phyloP scores from a whole-genome alignment of 352 stramenopile genomes.

The Peronospora belbahrii region DNA sequence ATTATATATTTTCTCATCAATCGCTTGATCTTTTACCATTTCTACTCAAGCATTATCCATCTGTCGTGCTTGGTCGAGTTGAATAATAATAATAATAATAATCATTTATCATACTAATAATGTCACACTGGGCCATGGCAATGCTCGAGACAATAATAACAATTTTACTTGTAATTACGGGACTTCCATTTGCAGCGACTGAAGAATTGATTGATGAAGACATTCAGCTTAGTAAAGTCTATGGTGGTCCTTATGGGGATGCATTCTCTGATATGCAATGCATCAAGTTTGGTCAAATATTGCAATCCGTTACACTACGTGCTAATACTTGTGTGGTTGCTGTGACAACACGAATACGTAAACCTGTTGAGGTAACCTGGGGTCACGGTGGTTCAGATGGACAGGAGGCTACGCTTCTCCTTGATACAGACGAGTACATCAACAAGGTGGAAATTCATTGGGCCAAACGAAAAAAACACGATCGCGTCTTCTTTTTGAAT shows the following conservation, averaged over 20 bases:
- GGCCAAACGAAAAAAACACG: conserved; percentile 3
- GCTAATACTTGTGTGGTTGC: conserved; percentile 5
- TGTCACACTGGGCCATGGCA: background rate
- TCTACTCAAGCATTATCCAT: too few species aligned
- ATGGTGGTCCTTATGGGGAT: conserved; percentile 5
- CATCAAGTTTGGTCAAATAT: conserved; percentile 11
- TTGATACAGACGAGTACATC: conserved; percentile 13
- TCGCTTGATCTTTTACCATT: too few species aligned
- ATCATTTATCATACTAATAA: too few species aligned
- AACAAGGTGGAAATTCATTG: conserved; percentile 22
- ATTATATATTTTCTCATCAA: too few species aligned
- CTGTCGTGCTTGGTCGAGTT: too few species aligned
- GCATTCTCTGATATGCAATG: conserved; percentile 19
- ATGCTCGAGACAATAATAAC: background rate
- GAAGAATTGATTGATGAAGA: conserved; percentile 1
- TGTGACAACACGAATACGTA: conserved; percentile 5
- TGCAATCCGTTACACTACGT: conserved; percentile 17
- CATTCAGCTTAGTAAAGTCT: conserved; percentile 14
- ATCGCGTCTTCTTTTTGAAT: conserved; percentile 16
- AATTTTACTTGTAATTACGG: background rate
- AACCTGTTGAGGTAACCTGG: conserved; percentile 5
- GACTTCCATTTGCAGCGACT: background rate
- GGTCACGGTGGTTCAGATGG: conserved; percentile 13
- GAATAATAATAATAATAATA: too few species aligned
- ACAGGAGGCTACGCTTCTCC: conserved; percentile 2